A percentile compares a stretch with the other conserved stretches of the same genome.
These are phyloP conservation scores for Fraxinus xanthoxyloides DNA, from an alignment of 305 asterid species.

Conservation along the genomic window DNA sequence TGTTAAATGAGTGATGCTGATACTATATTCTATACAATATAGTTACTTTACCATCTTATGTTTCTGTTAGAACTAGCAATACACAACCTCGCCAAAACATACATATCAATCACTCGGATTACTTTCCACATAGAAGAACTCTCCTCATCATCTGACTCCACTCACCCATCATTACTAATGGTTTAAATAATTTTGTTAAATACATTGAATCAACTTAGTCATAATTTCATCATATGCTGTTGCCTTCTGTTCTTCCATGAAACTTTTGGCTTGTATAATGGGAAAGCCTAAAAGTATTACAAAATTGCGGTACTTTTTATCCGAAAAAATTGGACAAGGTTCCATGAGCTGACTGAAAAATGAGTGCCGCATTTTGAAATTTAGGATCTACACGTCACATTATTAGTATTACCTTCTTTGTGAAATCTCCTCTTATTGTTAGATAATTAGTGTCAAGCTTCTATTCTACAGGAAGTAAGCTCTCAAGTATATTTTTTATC, in stretches of 20 bases:
- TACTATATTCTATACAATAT: background rate
- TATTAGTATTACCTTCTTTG: background rate
- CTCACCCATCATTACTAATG: background rate
- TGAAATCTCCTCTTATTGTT: background rate
- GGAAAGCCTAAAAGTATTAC: background rate
- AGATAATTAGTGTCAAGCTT: background rate
- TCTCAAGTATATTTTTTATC: background rate
- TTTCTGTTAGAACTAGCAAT: background rate
- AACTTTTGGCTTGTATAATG: background rate
- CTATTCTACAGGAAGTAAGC: background rate
- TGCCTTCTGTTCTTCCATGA: background rate
- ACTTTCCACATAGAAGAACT: background rate
- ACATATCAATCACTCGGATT: background rate
- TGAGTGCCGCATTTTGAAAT: background rate
- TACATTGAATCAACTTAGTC: background rate
- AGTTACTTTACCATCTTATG: background rate
- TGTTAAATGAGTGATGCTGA: background rate
- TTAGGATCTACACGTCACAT: background rate
- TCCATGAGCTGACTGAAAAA: background rate
- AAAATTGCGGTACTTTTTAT: background rate
- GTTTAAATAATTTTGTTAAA: background rate
- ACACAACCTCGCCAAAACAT: background rate
- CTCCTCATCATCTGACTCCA: background rate
- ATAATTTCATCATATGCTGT: background rate
- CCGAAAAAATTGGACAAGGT: background rate